Evolutionary conservation across 176 grass and related monocot species (phyloP), one percentile per base, ranked within the genome.

Genomic region (Oryza brachyantha): DNA sequence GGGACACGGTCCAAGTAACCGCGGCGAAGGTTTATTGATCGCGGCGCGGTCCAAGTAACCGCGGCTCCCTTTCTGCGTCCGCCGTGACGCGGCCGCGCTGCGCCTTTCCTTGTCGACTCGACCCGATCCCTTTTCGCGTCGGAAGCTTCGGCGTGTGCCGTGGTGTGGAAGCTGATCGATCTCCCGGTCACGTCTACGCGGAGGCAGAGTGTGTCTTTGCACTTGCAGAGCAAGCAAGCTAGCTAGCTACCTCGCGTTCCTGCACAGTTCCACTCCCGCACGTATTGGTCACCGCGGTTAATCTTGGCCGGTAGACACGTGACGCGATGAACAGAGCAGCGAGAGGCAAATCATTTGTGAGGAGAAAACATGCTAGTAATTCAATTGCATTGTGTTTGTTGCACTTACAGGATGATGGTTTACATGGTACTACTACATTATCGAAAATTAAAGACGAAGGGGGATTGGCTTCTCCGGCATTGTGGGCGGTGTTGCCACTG

Each of bases 61-160:
- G 39, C 31, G 4, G 4, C 5, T 5, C 35, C 35, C 35, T 36
- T 84, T 40, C 71, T 28, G 50, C 42, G 66, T 77, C 66, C n/a
- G 26, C 79, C 45, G 41, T 82, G 72, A 81, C 57, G 72, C 64
- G 3, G 64, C 72, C 2, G 55, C 72, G 2, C 14, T 46, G 43
- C 14, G 43, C 73, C 73, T 82, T 86, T 57, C 79, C 79, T 72
- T 52, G 73, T 59, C 73, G 66, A 72, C 59, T 58, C 73, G 66
- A 65, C 66, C 48, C 72, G 21, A 50, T 6, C 7, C 40, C 3
- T 67, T 67, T 50, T 8, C 10, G 54, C 72, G 27, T 27, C 36
- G 73, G 68, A 83, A 78, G 8, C 67, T 72, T 64, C 73, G 65
- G 65, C 7, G 42, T 68, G 79, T n/a, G 50, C 22, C 79, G 85